phyloP scores from a whole-genome alignment of 129 eudicot genomes.

The Daucus carota region DNA sequence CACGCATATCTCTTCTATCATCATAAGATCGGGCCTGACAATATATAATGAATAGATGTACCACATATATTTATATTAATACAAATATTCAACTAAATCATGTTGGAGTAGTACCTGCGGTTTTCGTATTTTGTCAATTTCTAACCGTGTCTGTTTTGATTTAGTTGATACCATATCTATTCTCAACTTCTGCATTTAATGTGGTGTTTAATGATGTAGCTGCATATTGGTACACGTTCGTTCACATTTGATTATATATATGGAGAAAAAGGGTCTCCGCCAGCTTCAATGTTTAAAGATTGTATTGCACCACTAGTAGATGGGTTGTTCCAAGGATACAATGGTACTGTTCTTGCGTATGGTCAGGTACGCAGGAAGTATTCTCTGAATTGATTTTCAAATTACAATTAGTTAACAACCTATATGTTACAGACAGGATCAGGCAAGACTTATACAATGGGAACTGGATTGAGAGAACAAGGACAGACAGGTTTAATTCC shows the following conservation, averaged over 20 bases:
- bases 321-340: slow-evolving; percentile 92
- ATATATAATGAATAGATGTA: neutral
- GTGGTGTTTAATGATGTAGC: slow-evolving; percentile 28
- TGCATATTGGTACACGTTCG: slow-evolving; percentile 93
- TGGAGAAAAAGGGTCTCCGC: slow-evolving; percentile 65
- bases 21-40: neutral
- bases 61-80: neutral
- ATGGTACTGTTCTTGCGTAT: slow-evolving; percentile 95
- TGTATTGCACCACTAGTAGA: slow-evolving; percentile 95
- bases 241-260: slow-evolving; percentile 96
- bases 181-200: neutral
- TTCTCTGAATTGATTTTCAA: slow-evolving; percentile 6
- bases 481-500: slow-evolving; percentile 73
- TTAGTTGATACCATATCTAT: neutral
- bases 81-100: neutral
- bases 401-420: slow-evolving; percentile 19
- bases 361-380: slow-evolving; percentile 57
- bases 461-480: slow-evolving; percentile 69
- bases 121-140: neutral
- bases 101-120: neutral
- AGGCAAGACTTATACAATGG: slow-evolving; percentile 98
- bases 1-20: neutral
- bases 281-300: slow-evolving; percentile 80
- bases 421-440: slow-evolving; percentile 77
- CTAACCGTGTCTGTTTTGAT: neutral